Conservation (phyloP, 495 filamentous ascomycete genomes). For the Talaromyces stipitatus region DNA sequence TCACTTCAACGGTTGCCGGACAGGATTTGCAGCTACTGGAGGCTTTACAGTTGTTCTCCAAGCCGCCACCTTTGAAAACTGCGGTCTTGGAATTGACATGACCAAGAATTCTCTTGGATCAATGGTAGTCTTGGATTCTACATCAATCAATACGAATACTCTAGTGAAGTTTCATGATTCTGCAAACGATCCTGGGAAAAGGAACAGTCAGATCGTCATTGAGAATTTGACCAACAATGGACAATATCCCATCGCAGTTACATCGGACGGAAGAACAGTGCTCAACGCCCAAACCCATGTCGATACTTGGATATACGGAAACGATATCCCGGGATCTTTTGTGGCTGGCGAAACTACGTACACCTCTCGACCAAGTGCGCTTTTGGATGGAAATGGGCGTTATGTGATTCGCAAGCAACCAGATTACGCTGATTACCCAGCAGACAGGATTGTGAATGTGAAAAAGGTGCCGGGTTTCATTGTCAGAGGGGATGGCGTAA, state of each 20-base stretch:
- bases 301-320: conserved; percentile 37
- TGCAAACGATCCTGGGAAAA: conserved; percentile 21
- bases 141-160: conserved; percentile 38
- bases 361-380: conserved; percentile 27
- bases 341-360: conserved; percentile 23
- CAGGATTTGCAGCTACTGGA: conserved; percentile 27
- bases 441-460: conserved; percentile 27
- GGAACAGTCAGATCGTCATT: conserved; percentile 30
- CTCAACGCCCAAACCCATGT: conserved; percentile 38
- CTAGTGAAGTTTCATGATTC: conserved; percentile 41
- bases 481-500: conserved; percentile 13
- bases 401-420: conserved; percentile 51
- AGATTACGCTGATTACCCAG: conserved; percentile 33
- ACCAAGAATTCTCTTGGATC: conserved; percentile 38
- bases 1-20: conserved; percentile 31
- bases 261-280: conserved; percentile 25
- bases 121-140: conserved; percentile 38
- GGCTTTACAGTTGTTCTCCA: conserved; percentile 37
- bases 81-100: conserved; percentile 26
- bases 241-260: conserved; percentile 22
- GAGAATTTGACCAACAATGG: conserved; percentile 25
- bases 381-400: conserved; percentile 27
- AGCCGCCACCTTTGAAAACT: conserved; percentile 23
- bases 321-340: conserved; percentile 23
- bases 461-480: conserved; percentile 18